Evolutionary conservation across 2,329 filamentous ascomycete species (phyloP).

Genomic region (Colletotrichum spaethianum): DNA sequence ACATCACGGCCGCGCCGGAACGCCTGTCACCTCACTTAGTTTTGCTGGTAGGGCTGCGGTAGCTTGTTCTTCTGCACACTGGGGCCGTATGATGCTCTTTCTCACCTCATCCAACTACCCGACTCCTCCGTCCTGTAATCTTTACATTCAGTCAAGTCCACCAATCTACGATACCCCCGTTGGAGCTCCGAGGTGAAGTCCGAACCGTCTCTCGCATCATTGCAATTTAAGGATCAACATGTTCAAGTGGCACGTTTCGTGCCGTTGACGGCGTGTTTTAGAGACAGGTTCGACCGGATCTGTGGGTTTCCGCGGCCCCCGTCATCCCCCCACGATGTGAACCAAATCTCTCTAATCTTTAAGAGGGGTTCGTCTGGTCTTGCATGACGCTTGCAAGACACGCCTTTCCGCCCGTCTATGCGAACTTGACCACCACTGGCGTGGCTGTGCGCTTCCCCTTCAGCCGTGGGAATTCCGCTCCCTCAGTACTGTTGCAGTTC

Average conservation of each 20-base stretch:
- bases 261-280: constrained; percentile 2
- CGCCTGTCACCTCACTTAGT: background rate
- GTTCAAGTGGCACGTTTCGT: background rate
- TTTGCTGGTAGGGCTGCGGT: background rate
- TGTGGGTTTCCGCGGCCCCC: background rate
- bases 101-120: constrained; percentile 23
- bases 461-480: background rate
- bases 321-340: background rate
- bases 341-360: background rate
- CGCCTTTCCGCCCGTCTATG: background rate
- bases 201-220: constrained; percentile 5
- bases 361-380: constrained; percentile 23
- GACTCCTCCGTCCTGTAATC: constrained; percentile 2
- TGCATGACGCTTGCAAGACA: constrained; percentile 1
- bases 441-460: background rate
- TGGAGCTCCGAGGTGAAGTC: constrained; percentile 34
- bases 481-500: background rate
- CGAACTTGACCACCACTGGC: background rate
- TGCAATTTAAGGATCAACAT: constrained; percentile 5
- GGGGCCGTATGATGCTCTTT: background rate
- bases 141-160: constrained; percentile 7
- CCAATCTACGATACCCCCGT: background rate
- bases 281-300: background rate
- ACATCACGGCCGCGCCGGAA: constrained; percentile 5
- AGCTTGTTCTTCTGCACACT: background rate